Percentiles rank a stretch among this genome's conserved stretches.
phyloP scores from a whole-genome alignment of 768 basidiomycete genomes.

The Boletus eberwhitei region DNA sequence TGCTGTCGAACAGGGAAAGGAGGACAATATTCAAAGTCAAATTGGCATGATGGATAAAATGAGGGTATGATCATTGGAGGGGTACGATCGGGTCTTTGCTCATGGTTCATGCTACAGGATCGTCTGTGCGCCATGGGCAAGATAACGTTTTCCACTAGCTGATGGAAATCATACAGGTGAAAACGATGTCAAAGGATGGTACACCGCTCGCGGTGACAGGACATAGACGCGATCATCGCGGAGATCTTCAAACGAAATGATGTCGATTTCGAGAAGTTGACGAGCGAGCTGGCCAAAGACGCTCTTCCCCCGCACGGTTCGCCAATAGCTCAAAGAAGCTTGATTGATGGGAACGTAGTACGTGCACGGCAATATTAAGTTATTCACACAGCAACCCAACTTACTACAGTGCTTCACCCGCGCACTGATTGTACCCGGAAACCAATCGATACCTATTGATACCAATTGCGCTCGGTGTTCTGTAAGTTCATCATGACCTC shows the following conservation, averaged over 20 bases:
- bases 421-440: background rate
- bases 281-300: slow-evolving; percentile 20
- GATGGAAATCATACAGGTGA: slow-evolving; percentile 33
- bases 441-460: background rate
- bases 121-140: slow-evolving; percentile 31
- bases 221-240: slow-evolving; percentile 30
- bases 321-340: slow-evolving; percentile 25
- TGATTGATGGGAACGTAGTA: slow-evolving; percentile 19
- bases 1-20: slow-evolving; percentile 28
- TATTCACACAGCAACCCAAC: background rate
- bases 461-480: background rate
- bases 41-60: slow-evolving; percentile 30
- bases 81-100: background rate
- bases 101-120: slow-evolving; percentile 12
- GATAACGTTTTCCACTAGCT: slow-evolving; percentile 29
- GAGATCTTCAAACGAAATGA: slow-evolving; percentile 32
- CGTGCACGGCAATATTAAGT: background rate
- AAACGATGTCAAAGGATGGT: slow-evolving; percentile 27
- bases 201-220: slow-evolving; percentile 24
- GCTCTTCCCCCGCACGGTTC: slow-evolving; percentile 22
- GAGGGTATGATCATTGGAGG: slow-evolving; percentile 15
- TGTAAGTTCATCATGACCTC: no score
- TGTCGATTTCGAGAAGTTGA: slow-evolving; percentile 30
- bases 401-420: background rate
- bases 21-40: slow-evolving; percentile 15